Evolutionary conservation across 306 rosid genomes (phyloP), one percentile per base, ranked within the genome.

Genomic region (Glycyrrhiza uralensis): DNA sequence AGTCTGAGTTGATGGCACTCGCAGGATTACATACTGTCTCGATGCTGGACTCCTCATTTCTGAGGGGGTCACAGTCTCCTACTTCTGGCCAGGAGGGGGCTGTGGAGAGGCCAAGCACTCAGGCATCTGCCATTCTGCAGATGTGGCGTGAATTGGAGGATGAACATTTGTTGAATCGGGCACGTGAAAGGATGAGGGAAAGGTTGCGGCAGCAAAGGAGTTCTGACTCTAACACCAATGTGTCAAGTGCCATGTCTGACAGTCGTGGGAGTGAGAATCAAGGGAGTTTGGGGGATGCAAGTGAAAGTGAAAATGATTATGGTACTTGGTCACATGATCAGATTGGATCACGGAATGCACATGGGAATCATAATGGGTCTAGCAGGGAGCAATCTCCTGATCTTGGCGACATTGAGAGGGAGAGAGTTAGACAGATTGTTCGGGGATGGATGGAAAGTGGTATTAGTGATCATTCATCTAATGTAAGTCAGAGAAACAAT

Each of bases 401-500:
- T 87, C 96, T 91, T 68, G 99, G 96, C 13, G 99, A 94, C 38
- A 95, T 94, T 57, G 99, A 95, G 89, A 88, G 99, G 96, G 99
- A 95, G 89, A 85, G 99, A 72, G 99, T 95, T 81, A 84, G 97
- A 73, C 99, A 89, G 67, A 89, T 95, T 69, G 99, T 88, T 76
- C 83, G 96, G 66, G 99, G 99, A 81, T 95, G 97, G 99, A 95
- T 95, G 99, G 99, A 92, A 75, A 92, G 93, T 80, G 99, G 97
- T 47, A 85, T 95, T 45, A 81, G 85, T 78, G 96, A 95, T 71
- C 96, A 54, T 83, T 79, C 97, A 32, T 79, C 96, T 33, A 88
- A 83, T 79, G 89, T 88, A 68, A 80, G 82, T 75, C 96, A 83
- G 73, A 87, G 96, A 83, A 88, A 71, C 83, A 85, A 76, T 75